Base-by-base conservation (phyloP, 78 protist genomes). In the Corallochytrium limacisporum region DNA sequence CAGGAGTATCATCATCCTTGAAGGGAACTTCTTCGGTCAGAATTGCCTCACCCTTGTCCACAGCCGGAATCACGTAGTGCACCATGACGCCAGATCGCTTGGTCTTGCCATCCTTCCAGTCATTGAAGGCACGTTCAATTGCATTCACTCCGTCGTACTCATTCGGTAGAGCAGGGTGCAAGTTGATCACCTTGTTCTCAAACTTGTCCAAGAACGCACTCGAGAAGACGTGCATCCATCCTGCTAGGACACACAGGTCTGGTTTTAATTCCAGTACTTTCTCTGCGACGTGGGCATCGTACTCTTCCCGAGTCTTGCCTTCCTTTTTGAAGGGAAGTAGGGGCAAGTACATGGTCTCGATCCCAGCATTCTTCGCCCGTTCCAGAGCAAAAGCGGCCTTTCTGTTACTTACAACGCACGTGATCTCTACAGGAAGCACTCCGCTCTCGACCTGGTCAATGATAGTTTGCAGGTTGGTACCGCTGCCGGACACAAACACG, bases 91-190 rank as follows among this genome's bases (percentile, higher is more conserved):
- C 88, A 2, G 83, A 72, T 26, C 56, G 59, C 8, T 42, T 29
- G 4, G 77, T 83, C 53, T 65, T 32, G 32, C 82, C 82, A 0
- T 38, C 42, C 47, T 83, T 67, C 29, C 10, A 76, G 28, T 69
- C 83, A 47, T 76, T 48, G 42, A 39, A 75, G 26, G 88, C 88
- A 18, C 83, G 57, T 20, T 72, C 73, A 39, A 83, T 83, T 3
- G 88, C 79, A 54, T 77, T 40, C 38, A 79, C 71, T 46, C 88
- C 88, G 20, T 79, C 79, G 37, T 63, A 83, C 35, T 76, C 69
- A 8, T 72, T 81, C 4, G 88, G 88, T n/a, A 77, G 59, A 4
- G 88, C 88, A 5, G 88, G 88, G 24, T 83, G 88, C 20, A 83
- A 44, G 68, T 83, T 83, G 29, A 83, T 83, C 18, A 83, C 70